These are phyloP conservation scores for Parasitella parasitica DNA, from an alignment of 371 early-diverging fungal genomes.

Conservation along the genomic window DNA sequence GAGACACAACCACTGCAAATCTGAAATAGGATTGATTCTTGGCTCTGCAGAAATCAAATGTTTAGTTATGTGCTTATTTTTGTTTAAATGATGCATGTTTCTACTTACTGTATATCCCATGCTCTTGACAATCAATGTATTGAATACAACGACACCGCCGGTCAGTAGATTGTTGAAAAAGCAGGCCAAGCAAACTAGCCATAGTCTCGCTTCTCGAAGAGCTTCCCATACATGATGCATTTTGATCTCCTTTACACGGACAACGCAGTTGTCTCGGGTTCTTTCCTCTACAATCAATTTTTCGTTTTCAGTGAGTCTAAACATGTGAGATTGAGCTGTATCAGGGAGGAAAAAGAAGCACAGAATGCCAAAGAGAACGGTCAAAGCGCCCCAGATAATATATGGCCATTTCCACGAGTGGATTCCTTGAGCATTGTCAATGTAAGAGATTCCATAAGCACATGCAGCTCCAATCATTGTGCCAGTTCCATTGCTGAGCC, in stretches of 20 bases:
- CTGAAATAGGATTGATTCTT: slow-evolving; percentile 35
- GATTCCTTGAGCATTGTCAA: slow-evolving; percentile 19
- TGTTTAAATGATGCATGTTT: background rate
- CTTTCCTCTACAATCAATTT: slow-evolving; percentile 21
- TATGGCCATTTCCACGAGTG: slow-evolving; percentile 26
- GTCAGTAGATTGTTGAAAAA: slow-evolving; percentile 27
- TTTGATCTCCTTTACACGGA: slow-evolving; percentile 22
- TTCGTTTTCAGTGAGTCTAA: slow-evolving; percentile 23
- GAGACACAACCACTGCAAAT: slow-evolving; percentile 24
- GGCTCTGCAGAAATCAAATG: background rate
- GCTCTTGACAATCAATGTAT: slow-evolving; percentile 27
- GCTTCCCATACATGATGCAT: slow-evolving; percentile 24
- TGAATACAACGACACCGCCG: slow-evolving; percentile 35
- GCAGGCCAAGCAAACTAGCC: slow-evolving; percentile 17
- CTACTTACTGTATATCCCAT: slow-evolving; percentile 38
- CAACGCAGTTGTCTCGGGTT: slow-evolving; percentile 21
- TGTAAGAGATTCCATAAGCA: slow-evolving; percentile 23
- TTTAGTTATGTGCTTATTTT: background rate
- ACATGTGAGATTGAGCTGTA: slow-evolving; percentile 13
- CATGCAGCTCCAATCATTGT: slow-evolving; percentile 16
- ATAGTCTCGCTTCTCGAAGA: slow-evolving; percentile 20
- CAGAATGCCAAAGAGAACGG: slow-evolving; percentile 19
- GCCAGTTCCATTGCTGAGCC: slow-evolving; percentile 27
- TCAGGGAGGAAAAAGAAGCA: slow-evolving; percentile 29
- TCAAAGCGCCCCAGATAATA: slow-evolving; percentile 26